These are phyloP conservation scores for Coemansia sp. DNA, from an alignment of 192 early-diverging fungal species.

Conservation along the genomic window DNA sequence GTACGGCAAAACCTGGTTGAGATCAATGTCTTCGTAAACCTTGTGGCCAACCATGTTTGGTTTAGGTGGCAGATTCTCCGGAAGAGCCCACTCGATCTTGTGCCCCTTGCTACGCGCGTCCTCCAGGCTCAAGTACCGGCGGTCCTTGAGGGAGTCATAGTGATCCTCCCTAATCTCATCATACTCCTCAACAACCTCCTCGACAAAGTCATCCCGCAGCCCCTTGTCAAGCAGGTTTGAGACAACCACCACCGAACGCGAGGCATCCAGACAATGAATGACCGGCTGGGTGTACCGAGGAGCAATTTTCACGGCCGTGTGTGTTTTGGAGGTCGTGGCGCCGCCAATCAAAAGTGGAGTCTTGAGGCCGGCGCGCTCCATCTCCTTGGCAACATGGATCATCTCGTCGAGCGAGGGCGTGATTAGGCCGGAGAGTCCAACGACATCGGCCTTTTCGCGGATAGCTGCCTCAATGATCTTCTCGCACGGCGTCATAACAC, in stretches of 20 bases:
- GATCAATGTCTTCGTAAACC: constrained; percentile 73
- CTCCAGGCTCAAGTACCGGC: constrained; percentile 69
- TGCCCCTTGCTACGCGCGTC: constrained; percentile 66
- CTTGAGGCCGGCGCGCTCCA: constrained; percentile 82
- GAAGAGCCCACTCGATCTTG: constrained; percentile 70
- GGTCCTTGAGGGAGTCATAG: constrained; percentile 87
- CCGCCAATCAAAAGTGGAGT: constrained; percentile 92
- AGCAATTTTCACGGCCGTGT: constrained; percentile 95
- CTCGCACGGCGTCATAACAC: constrained; percentile 93
- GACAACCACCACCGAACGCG: constrained; percentile 87
- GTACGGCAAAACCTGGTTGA: constrained; percentile 72
- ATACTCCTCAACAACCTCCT: constrained; percentile 90
- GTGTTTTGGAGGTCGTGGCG: constrained; percentile 93
- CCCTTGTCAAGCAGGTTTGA: constrained; percentile 80
- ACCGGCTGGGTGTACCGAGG: constrained; percentile 81
- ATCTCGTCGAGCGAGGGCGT: constrained; percentile 97
- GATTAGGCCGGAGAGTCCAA: constrained; percentile 93
- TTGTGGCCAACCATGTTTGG: constrained; percentile 83
- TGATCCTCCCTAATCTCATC: constrained; percentile 92
- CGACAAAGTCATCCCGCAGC: constrained; percentile 79
- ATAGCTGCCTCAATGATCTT: constrained; percentile 89
- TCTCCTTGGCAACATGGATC: constrained; percentile 93
- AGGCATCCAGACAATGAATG: constrained; percentile 89
- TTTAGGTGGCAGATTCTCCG: constrained; percentile 67
- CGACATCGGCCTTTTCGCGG: constrained; percentile 85